Conservation (phyloP, 345 rosid genomes). For the Eucalyptus sp. region DNA sequence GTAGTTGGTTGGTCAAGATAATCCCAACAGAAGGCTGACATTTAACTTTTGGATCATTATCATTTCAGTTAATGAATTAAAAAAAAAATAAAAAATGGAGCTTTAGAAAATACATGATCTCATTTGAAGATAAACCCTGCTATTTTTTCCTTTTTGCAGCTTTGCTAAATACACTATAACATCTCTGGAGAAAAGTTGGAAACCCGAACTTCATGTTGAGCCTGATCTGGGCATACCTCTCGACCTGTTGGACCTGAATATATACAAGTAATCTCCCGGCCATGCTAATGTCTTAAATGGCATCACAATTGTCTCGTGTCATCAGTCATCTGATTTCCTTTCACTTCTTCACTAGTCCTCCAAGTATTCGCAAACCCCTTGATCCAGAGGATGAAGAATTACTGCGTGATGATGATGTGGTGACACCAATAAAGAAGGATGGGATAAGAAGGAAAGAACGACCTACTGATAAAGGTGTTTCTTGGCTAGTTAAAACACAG, state of each 20-base stretch:
- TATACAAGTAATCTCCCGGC: slow-evolving; percentile 59
- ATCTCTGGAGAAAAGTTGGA: slow-evolving; percentile 80
- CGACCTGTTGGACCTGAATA: slow-evolving; percentile 93
- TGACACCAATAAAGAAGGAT: slow-evolving; percentile 72
- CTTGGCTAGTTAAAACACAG: slow-evolving; percentile 97
- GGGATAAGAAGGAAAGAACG: slow-evolving; percentile 86
- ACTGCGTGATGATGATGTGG: slow-evolving; percentile 71
- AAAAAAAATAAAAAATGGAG: not conserved
- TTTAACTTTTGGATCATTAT: not conserved
- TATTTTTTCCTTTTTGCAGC: slow-evolving; percentile 19
- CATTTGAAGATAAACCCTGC: not conserved
- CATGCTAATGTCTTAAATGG: not conserved
- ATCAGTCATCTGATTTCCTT: not conserved
- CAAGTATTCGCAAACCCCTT: slow-evolving; percentile 49
- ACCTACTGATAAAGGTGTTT: slow-evolving; percentile 88
- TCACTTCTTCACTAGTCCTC: slow-evolving; percentile 37
- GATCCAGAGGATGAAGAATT: slow-evolving; percentile 91
- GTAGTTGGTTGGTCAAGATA: not conserved
- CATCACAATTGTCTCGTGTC: not conserved
- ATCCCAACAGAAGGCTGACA: not conserved
- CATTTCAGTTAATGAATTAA: not conserved
- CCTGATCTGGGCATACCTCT: slow-evolving; percentile 98
- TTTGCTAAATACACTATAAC: slow-evolving; percentile 80
- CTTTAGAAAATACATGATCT: not conserved
- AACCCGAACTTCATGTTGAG: slow-evolving; percentile 86